Base-by-base conservation (phyloP, 306 rosid species). In the Vigna trinervia region DNA sequence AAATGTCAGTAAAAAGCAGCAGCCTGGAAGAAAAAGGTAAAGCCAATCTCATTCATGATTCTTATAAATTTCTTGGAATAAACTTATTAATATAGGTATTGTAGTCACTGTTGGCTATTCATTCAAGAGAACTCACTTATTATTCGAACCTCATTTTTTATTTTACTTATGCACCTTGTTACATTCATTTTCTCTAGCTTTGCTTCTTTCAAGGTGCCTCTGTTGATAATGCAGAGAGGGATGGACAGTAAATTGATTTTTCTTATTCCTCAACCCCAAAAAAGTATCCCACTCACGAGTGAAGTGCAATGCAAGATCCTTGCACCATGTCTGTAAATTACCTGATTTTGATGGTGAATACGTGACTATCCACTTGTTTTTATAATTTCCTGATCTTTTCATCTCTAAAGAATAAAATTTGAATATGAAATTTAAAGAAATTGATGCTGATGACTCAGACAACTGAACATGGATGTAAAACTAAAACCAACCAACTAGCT, bases 401-500 rank as follows among this genome's bases (percentile, higher is more conserved):
- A 41, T 41, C 48, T 43, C 48, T 51, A 43, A 12, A 60, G 63
- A 36, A 63, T 30, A 75, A 50, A 20, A 1, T n/a, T 51, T 51
- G 57, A n/a, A 51, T 47, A 5, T 6, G 6, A 36, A 36, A 36
- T 36, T 36, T 36, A 36, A 6, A 67, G 43, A 52, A 38, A 23
- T 51, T 45, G 62, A 53, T 54, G 63, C 48, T 76, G 32, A 20
- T 45, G 34, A 39, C 32, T 46, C 19, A 22, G 22, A 53, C 58
- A 69, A 52, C 7, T 41, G 69, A 53, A 63, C 60, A 46, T 20
- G 53, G 62, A 62, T 58, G 57, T 9, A 68, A 34, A 34, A 34
- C 38, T 34, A 34, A 34, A 72, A 12, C 48, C 8, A 68, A 68
- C 38, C 70, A 82, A 48, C 65, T 38, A 57, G 65, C 45, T 58